Percentiles rank a stretch among this genome's conserved stretches.
phyloP scores from a whole-genome alignment of 257 asterid species.

The Fraxinus cuspidata region DNA sequence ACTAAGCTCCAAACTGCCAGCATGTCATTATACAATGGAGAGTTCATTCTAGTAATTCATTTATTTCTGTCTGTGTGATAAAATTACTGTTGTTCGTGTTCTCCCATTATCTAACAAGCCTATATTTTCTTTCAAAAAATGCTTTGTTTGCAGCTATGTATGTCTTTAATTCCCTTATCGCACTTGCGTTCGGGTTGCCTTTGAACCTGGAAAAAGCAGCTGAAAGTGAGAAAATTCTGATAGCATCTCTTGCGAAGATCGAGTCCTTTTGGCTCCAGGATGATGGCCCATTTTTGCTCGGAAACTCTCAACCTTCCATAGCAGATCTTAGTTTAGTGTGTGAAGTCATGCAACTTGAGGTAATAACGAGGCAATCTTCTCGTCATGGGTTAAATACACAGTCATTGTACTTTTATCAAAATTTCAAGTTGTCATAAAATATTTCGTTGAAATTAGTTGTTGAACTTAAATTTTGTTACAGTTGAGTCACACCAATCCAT shows the following conservation, averaged over 20 bases:
- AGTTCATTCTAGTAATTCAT: too few relatives aligned
- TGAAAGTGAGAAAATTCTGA: slow-evolving; percentile 35
- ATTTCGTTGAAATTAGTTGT: too few relatives aligned
- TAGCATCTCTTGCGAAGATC: slow-evolving; percentile 35
- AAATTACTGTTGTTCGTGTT: background rate
- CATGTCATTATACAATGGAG: too few relatives aligned
- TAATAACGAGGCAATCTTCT: slow-evolving; percentile 4
- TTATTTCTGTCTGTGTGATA: background rate
- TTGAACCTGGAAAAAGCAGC: slow-evolving; percentile 69
- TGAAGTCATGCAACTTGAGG: slow-evolving; percentile 51
- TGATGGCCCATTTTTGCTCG: slow-evolving; percentile 40
- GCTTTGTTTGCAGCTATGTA: slow-evolving; percentile 45
- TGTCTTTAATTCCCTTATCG: slow-evolving; percentile 43
- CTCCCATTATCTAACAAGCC: slow-evolving; percentile 3
- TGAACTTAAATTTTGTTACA: too few relatives aligned
- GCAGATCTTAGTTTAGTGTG: slow-evolving; percentile 51
- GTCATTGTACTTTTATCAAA: background rate
- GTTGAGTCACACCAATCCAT: too few relatives aligned
- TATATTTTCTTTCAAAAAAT: background rate
- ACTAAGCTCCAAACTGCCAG: too few relatives aligned
- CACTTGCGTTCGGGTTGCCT: slow-evolving; percentile 51
- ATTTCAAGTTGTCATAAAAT: too few relatives aligned
- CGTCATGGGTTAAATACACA: background rate
- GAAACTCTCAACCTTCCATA: slow-evolving; percentile 47
- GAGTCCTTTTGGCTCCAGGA: slow-evolving; percentile 45